Base-by-base conservation (phyloP, 768 basidiomycete species). In the Baorangia bicolor region DNA sequence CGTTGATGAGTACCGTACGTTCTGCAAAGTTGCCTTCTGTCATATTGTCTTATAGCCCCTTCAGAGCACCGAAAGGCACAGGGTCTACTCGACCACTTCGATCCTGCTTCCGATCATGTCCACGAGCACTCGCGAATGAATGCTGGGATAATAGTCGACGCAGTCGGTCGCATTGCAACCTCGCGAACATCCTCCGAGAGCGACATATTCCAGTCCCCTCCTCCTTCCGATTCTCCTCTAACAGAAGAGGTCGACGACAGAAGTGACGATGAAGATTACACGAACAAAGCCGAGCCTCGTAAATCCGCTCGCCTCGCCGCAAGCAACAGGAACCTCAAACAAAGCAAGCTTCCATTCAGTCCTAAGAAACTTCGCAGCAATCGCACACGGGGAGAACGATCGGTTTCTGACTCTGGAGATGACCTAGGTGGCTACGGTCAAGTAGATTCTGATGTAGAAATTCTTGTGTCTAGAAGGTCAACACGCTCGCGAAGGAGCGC, bases 111-210 rank as follows among this genome's bases (percentile, higher is more conserved):
- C 4, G 51, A 58, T 16, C 58, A 66, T 35, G 76, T 91, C 11
- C 85, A 88, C 61, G 83, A 83, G 21, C 64, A 76, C 23, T 85
- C 85, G 44, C 85, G 87, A 39, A 68, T 83, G 58, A 75, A 71
- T 60, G 57, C 73, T 40, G 71, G 64, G 37, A 58, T 76, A 47
- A 74, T 57, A 49, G 68, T 79, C 39, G 66, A 64, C 30, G 16
- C 41, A 16, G 65, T 58, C 37, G 28, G 34, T 35, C 39, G 21
- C 41, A n/a, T 33, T 10, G 18, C 43, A 42, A n/a, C 55, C 18
- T 35, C 49, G 14, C 51, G n/a, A n/a, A 20, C 56, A 28, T 51
- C 55, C 35, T 49, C 42, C 14, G 55, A 60, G 31, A 67, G 55
- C 57, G 59, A 58, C 42, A 47, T 13, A 39, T 45, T 59, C 20